Conservation (phyloP, 371 early-diverging fungal species). For the Actinomucor elegans region DNA sequence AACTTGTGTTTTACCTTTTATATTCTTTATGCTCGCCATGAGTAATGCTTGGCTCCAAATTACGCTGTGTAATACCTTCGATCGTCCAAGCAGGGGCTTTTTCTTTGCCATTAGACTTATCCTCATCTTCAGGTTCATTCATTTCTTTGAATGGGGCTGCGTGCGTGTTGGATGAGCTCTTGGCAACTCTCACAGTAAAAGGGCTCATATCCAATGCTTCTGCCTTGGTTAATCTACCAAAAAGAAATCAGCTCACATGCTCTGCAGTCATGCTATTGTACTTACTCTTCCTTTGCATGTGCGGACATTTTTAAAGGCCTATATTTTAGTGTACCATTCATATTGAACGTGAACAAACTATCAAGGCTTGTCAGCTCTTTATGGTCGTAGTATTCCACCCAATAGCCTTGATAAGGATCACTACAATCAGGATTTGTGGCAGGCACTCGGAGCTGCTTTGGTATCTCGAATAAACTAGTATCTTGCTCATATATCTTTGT, state of each 20-base stretch:
- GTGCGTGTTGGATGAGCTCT: not conserved
- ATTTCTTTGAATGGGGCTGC: slow-evolving; percentile 3
- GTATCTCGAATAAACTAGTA: slow-evolving; percentile 24
- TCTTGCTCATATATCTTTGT: slow-evolving; percentile 27
- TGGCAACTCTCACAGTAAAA: slow-evolving; percentile 43
- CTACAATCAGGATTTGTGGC: slow-evolving; percentile 33
- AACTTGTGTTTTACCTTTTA: slow-evolving; percentile 44
- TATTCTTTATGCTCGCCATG: slow-evolving; percentile 58
- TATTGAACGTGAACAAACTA: slow-evolving; percentile 75
- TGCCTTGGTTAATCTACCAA: slow-evolving; percentile 25
- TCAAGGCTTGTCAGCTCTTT: slow-evolving; percentile 73
- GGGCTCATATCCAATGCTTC: slow-evolving; percentile 50
- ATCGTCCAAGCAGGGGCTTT: slow-evolving; percentile 40
- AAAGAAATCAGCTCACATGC: not conserved
- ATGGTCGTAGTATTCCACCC: slow-evolving; percentile 81
- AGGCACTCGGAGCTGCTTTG: slow-evolving; percentile 26
- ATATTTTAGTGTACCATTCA: slow-evolving; percentile 79
- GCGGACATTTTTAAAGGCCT: slow-evolving; percentile 38
- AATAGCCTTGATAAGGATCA: slow-evolving; percentile 58
- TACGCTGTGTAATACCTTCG: slow-evolving; percentile 51
- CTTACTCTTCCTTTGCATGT: slow-evolving; percentile 28
- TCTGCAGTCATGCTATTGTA: not conserved
- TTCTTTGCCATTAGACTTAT: slow-evolving; percentile 17
- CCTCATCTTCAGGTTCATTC: slow-evolving; percentile 21
- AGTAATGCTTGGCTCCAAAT: slow-evolving; percentile 59